Evolutionary conservation across 108 stramenopile species (phyloP).

Genomic region (Conticribra guillardii): DNA sequence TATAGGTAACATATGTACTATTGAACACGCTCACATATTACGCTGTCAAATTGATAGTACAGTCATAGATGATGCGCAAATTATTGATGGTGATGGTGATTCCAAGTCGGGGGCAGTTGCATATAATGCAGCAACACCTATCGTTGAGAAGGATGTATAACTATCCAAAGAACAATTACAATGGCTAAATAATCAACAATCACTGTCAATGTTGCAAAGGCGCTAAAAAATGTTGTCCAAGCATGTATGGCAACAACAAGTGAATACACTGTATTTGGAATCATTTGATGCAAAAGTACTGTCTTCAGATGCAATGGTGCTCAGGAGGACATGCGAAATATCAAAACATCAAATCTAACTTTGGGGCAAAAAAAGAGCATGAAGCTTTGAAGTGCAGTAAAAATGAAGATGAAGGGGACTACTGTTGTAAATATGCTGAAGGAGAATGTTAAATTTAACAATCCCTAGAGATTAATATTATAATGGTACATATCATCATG

Average conservation of each 20-base stretch:
- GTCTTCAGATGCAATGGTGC: neutral
- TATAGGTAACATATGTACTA: too few relatives aligned
- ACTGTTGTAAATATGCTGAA: too few relatives aligned
- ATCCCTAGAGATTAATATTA: neutral
- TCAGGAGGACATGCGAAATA: neutral
- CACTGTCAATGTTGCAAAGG: neutral
- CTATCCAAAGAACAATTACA: neutral
- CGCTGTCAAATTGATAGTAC: too few relatives aligned
- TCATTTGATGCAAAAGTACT: neutral
- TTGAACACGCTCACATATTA: too few relatives aligned
- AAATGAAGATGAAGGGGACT: neutral
- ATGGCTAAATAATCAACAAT: too few relatives aligned
- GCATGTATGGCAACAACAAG: neutral
- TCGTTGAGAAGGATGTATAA: neutral
- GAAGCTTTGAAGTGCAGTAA: neutral
- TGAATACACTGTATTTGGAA: neutral
- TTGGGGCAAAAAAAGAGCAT: neutral
- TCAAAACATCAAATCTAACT: neutral
- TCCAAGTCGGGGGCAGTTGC: neutral
- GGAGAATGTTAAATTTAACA: neutral
- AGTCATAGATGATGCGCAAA: neutral
- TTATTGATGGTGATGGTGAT: too few relatives aligned
- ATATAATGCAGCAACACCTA: neutral
- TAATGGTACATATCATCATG: neutral
- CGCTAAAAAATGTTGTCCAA: neutral